A percentile compares a stretch with the other conserved stretches of the same genome.
phyloP scores from a whole-genome alignment of 768 basidiomycete species.

The Candolleomyces aberdarensis region DNA sequence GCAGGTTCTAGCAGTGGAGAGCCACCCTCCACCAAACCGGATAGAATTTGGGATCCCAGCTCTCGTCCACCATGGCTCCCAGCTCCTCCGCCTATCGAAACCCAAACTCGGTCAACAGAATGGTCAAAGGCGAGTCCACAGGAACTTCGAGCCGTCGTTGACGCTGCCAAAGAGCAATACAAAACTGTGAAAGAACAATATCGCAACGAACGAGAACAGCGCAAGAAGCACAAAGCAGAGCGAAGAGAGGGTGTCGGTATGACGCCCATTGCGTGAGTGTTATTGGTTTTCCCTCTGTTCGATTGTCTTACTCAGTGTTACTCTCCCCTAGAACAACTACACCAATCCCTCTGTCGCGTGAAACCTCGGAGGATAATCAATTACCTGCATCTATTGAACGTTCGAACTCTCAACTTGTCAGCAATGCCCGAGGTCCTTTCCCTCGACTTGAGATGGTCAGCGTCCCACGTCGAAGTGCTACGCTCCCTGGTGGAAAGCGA shows the following conservation, averaged over 20 bases:
- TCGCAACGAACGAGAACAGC: slow-evolving; percentile 53
- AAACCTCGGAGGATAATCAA: neutral
- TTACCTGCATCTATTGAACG: neutral
- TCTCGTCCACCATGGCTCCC: slow-evolving; percentile 7
- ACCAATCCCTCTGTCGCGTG: neutral
- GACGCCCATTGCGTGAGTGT: neutral
- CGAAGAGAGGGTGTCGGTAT: slow-evolving; percentile 9
- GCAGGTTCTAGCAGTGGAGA: neutral
- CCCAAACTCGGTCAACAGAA: neutral
- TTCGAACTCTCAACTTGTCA: slow-evolving; percentile 38
- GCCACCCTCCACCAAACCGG: neutral
- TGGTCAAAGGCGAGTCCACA: slow-evolving; percentile 21
- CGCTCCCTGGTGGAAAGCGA: slow-evolving; percentile 16
- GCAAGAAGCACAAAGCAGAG: slow-evolving; percentile 35
- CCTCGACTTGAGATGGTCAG: slow-evolving; percentile 64
- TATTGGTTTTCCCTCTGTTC: neutral
- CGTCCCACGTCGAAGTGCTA: slow-evolving; percentile 26
- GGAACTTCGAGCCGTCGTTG: slow-evolving; percentile 47
- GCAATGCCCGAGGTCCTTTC: slow-evolving; percentile 56
- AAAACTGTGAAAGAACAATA: slow-evolving; percentile 70
- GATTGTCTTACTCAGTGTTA: neutral
- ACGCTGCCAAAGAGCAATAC: slow-evolving; percentile 65
- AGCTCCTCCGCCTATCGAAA: slow-evolving; percentile 3
- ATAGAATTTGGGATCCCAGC: slow-evolving; percentile 2
- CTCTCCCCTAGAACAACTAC: neutral